These are phyloP conservation scores for Fusarium tjaetaba DNA, from an alignment of 2,329 filamentous ascomycete species.

Conservation along the genomic window DNA sequence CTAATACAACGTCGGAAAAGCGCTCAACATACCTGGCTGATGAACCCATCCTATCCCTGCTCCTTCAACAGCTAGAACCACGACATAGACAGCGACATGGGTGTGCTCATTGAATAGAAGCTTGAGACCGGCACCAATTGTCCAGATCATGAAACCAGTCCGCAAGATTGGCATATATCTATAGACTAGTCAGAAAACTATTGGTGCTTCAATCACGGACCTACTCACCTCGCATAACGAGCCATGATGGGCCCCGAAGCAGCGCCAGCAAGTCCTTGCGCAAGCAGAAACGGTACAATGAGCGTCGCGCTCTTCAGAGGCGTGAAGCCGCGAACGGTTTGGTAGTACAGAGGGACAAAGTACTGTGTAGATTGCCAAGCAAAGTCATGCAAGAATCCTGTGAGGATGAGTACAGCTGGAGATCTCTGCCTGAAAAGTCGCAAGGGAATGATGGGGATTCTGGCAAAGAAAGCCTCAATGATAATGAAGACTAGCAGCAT, in stretches of 20 bases:
- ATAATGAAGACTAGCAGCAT: conserved; percentile 71
- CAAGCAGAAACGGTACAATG: neutral
- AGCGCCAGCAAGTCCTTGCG: neutral
- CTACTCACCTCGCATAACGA: neutral
- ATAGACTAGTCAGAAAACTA: fast-evolving
- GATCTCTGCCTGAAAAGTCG: neutral
- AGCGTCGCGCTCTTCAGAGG: neutral
- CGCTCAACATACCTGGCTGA: neutral
- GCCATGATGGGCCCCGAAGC: neutral
- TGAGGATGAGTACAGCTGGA: neutral
- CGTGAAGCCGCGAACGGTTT: neutral
- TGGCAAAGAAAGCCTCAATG: conserved; percentile 75
- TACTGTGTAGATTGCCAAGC: conserved; percentile 14
- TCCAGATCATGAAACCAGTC: neutral
- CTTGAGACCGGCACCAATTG: neutral
- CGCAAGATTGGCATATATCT: neutral
- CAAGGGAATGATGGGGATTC: conserved; percentile 77
- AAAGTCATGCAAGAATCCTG: neutral
- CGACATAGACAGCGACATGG: neutral
- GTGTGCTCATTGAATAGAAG: neutral
- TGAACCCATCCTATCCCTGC: conserved; percentile 4
- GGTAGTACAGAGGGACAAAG: neutral
- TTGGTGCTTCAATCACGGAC: fast-evolving
- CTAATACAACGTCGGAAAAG: too few species aligned
- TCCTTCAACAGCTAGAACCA: neutral